phyloP scores from a whole-genome alignment of 345 rosid species.

The Linum trigynum region DNA sequence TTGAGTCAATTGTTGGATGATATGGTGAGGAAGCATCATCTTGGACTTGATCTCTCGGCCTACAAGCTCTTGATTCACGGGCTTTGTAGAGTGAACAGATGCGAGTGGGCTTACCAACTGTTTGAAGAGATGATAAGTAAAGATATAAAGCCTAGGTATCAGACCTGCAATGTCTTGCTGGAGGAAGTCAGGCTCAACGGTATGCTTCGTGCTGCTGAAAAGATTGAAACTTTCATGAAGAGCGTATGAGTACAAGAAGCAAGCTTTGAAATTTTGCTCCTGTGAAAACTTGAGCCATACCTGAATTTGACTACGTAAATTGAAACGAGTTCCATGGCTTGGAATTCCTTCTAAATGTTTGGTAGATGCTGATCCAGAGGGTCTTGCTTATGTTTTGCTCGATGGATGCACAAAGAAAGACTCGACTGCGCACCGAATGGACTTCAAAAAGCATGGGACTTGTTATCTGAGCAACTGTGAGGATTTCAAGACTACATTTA shows the following conservation, averaged over 20 bases:
- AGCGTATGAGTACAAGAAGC: slow-evolving; percentile 23
- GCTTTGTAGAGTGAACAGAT: slow-evolving; percentile 49
- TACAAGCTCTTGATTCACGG: slow-evolving; percentile 76
- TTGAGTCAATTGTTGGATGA: slow-evolving; percentile 51
- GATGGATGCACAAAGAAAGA: too few relatives aligned
- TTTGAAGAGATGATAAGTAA: slow-evolving; percentile 66
- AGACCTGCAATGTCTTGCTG: slow-evolving; percentile 56
- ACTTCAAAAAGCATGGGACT: too few relatives aligned
- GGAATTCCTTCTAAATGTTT: neutral
- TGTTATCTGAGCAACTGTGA: too few relatives aligned
- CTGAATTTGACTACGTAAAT: neutral
- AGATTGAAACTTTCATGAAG: slow-evolving; percentile 52
- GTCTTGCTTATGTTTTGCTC: too few relatives aligned
- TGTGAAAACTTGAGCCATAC: neutral
- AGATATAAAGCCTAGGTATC: slow-evolving; percentile 53
- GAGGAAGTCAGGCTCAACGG: slow-evolving; percentile 47
- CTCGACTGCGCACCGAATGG: too few relatives aligned
- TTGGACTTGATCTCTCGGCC: slow-evolving; percentile 64
- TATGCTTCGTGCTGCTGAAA: slow-evolving; percentile 45
- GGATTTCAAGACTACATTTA: too few relatives aligned
- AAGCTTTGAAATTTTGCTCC: neutral
- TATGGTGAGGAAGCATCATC: slow-evolving; percentile 63
- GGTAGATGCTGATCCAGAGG: too few relatives aligned
- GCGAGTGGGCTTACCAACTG: slow-evolving; percentile 58
- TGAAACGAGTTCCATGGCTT: neutral